Conservation (phyloP, 768 basidiomycete species). For the Pholiota conissans region DNA sequence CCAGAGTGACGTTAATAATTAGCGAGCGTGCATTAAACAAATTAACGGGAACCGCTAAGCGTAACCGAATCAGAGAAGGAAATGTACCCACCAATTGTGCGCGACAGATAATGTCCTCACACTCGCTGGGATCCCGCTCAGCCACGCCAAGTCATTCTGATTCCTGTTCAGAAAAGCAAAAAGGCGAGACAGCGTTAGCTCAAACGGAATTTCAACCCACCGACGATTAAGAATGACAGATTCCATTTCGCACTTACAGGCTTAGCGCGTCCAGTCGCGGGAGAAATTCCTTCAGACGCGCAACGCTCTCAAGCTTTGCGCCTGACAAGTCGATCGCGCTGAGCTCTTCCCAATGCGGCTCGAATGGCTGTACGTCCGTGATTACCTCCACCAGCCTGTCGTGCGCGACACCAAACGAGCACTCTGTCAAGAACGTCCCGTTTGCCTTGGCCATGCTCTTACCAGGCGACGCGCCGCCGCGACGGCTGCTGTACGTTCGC, state of each 20-base stretch:
- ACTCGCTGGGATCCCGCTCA: constrained; percentile 73
- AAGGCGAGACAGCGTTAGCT: not conserved
- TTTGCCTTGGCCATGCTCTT: constrained; percentile 34
- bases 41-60: constrained; percentile 6
- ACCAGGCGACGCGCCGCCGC: constrained; percentile 23
- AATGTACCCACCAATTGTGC: constrained; percentile 61
- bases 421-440: constrained; percentile 83
- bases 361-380: constrained; percentile 92
- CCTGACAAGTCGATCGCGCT: constrained; percentile 69
- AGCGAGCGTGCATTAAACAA: not conserved
- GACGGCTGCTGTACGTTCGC: constrained; percentile 39
- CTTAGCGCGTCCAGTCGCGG: constrained; percentile 74
- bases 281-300: constrained; percentile 84
- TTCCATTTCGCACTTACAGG: constrained; percentile 45
- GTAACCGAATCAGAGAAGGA: constrained; percentile 10
- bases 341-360: constrained; percentile 91
- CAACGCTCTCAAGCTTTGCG: constrained; percentile 78
- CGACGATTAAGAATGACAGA: too few relatives aligned
- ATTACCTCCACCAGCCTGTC: constrained; percentile 90
- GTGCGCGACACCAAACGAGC: constrained; percentile 93
- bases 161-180: constrained; percentile 45
- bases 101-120: constrained; percentile 79
- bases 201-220: too few relatives aligned
- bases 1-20: not conserved
- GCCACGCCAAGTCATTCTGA: constrained; percentile 72